Base-by-base conservation (phyloP, 257 asterid genomes). In the Ophiorrhiza pumila region DNA sequence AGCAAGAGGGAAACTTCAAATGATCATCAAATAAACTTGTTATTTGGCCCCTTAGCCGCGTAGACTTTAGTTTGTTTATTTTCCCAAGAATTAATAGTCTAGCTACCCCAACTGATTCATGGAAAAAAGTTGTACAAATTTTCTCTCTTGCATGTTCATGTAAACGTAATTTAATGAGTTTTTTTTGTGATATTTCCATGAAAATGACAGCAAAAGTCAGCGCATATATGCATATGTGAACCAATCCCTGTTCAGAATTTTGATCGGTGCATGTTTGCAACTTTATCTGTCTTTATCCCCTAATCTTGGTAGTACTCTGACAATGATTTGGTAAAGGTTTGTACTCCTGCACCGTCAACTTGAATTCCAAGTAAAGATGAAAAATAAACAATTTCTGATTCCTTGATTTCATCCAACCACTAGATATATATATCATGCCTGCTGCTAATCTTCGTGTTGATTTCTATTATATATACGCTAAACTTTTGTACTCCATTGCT, bases 131-230 rank as follows among this genome's bases (percentile, higher is more conserved):
- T n/a, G n/a, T n/a, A n/a, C n/a, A n/a, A n/a, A n/a, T n/a, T n/a
- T 3, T 56, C 12, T 56, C 20, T 56, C 62, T 13, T 56, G 35
- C 35, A 25, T n/a, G n/a, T 57, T 7, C 7, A 42, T 43, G 1
- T 14, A 2, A 53, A 46, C 6, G 18, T 14, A 15, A n/a, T 47
- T 47, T 47, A 68, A 68, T 31, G 25, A 29, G 20, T 32, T 68
- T 29, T 50, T 66, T 29, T 50, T 66, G 32, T 3, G 8, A 65
- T 15, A 12, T 66, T 47, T 68, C 60, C 23, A 68, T 31, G 72
- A 47, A 47, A 68, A 49, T 31, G 60, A 68, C n/a, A 46, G 29
- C 60, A 68, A 68, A 68, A 50, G 72, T 68, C 72, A 46, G 56
- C 61, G 22, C 5, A 50, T 55, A 2, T 34, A 32, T 66, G 50